Conservation (phyloP, 148 eudicot species). For the Agrostemma githago region DNA sequence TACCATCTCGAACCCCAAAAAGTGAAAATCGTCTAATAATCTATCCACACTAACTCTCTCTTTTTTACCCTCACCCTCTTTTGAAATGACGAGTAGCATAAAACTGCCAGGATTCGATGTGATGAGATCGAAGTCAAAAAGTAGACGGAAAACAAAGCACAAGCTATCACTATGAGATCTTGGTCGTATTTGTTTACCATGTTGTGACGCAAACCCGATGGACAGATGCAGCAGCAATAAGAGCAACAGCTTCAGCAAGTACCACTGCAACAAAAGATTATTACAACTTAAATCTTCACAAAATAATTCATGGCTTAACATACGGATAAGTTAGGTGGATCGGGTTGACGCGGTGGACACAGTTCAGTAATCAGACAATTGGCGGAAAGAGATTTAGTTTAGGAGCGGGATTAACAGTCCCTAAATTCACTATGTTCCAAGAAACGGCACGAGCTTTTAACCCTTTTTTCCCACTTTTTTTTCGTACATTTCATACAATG, state of each 20-base stretch:
- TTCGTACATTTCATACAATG: not conserved
- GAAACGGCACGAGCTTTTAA: not conserved
- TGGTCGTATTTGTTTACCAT: slow-evolving; percentile 43
- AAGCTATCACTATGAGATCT: not conserved
- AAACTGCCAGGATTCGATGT: not conserved
- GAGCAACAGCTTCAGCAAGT: slow-evolving; percentile 68
- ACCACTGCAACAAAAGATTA: slow-evolving; percentile 45
- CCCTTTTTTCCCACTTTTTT: not conserved
- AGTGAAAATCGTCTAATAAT: not conserved
- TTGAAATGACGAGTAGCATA: not conserved
- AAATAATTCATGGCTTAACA: not conserved
- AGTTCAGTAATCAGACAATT: not conserved
- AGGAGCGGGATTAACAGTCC: not conserved
- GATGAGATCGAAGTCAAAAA: not conserved
- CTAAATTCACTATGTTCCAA: not conserved
- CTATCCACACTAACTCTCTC: not conserved
- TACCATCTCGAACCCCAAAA: not conserved
- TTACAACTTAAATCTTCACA: slow-evolving; percentile 7
- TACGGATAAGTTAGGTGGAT: not conserved
- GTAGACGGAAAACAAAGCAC: not conserved
- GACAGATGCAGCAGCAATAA: slow-evolving; percentile 72
- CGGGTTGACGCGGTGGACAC: not conserved
- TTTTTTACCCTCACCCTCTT: not conserved
- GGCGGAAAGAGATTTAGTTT: not conserved
- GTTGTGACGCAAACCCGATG: slow-evolving; percentile 92